These are phyloP conservation scores for Bipolaris victoriae DNA, from an alignment of 2,329 filamentous ascomycete species.

Conservation along the genomic window DNA sequence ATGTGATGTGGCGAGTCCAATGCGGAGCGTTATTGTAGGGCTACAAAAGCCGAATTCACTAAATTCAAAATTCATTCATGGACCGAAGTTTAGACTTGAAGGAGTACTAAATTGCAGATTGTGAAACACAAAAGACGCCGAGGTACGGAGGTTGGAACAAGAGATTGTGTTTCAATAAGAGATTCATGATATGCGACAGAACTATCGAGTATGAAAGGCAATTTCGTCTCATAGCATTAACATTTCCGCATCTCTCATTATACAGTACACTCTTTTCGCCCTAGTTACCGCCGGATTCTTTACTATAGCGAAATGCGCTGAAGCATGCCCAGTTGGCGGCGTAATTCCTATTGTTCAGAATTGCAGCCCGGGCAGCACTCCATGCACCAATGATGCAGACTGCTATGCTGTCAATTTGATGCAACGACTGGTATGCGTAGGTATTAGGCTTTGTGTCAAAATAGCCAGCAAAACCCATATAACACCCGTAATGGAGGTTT, in stretches of 20 bases:
- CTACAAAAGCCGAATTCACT: conserved; percentile 3
- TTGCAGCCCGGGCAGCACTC: conserved; percentile 19
- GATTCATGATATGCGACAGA: too few relatives aligned
- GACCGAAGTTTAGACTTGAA: neutral
- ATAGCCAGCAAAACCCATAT: conserved; percentile 27
- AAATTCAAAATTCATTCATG: neutral
- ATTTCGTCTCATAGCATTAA: neutral
- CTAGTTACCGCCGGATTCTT: conserved; percentile 19
- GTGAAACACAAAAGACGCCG: too few relatives aligned
- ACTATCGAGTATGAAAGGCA: too few relatives aligned
- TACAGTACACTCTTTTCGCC: conserved; percentile 25
- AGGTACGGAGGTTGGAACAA: too few relatives aligned
- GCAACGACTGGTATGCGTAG: conserved; percentile 24
- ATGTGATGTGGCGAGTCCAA: conserved; percentile 4
- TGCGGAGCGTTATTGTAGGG: neutral
- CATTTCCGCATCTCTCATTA: conserved; percentile 4
- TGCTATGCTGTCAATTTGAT: conserved; percentile 28
- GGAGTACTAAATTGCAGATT: neutral
- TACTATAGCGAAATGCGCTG: conserved; percentile 15
- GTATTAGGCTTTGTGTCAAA: conserved; percentile 27
- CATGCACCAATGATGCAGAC: conserved; percentile 21
- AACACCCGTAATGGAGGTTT: conserved; percentile 28
- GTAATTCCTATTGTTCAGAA: conserved; percentile 17
- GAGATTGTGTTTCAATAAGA: too few relatives aligned
- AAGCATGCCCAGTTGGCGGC: conserved; percentile 1